A percentile compares a stretch with the other conserved stretches of the same genome.
Conservation (phyloP, 768 basidiomycete genomes). For the Austroboletus eburneus region DNA sequence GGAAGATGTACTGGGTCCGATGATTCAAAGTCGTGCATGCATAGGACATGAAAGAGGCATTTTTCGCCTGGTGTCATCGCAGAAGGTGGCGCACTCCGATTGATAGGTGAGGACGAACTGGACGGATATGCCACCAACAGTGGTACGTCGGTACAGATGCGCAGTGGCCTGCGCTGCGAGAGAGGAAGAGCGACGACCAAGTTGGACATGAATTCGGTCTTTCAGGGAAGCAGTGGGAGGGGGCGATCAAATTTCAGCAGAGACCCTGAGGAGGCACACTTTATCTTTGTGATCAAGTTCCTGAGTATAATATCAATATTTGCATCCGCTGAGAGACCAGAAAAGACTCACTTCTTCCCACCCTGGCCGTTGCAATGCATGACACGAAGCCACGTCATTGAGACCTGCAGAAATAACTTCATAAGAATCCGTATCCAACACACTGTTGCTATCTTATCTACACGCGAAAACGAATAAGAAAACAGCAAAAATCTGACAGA, state of each 20-base stretch:
- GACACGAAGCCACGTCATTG: neutral
- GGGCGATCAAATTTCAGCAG: neutral
- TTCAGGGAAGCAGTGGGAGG: neutral
- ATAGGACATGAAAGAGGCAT: conserved; percentile 43
- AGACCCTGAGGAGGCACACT: neutral
- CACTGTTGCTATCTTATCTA: neutral
- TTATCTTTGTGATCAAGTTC: conserved; percentile 8
- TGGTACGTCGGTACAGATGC: conserved; percentile 34
- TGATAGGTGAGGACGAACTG: conserved; percentile 15
- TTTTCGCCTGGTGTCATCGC: conserved; percentile 31
- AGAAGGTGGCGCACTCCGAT: conserved; percentile 3
- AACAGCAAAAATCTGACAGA: neutral
- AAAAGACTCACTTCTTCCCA: neutral
- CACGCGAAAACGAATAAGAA: neutral
- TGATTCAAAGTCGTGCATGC: conserved; percentile 65
- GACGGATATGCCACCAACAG: conserved; percentile 31
- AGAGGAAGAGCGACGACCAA: neutral
- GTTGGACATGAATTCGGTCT: conserved; percentile 9
- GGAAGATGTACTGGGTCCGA: conserved; percentile 57
- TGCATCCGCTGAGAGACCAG: neutral
- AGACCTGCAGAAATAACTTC: neutral
- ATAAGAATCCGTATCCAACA: neutral
- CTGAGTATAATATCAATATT: conserved; percentile 11
- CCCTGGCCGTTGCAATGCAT: neutral
- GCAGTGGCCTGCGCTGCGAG: conserved; percentile 17